Evolutionary conservation across 345 rosid species (phyloP), one percentile per base, ranked within the genome.

Genomic region (Citrus glauca): DNA sequence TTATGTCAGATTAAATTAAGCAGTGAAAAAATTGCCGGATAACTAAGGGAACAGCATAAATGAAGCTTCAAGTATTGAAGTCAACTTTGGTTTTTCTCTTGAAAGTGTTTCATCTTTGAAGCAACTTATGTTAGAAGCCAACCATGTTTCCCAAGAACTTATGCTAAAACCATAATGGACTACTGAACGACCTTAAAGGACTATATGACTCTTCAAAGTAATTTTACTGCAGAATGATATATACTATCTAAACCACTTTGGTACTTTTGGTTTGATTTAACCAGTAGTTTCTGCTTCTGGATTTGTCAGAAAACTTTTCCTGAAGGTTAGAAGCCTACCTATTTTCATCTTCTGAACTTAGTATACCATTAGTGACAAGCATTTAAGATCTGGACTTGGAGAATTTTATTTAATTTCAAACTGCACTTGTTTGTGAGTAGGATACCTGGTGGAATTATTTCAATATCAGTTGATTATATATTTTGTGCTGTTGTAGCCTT

Each of bases 401-500:
- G 57, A 76, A 77, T 68, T 74, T 76, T 42, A 9, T 70, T 22
- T 14, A 74, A 27, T 74, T 55, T 69, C 35, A 35, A 50, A 40
- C 3, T 19, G 42, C 71, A 22, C 59, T 48, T 62, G 30, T 64
- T 50, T 63, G 28, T 76, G 20, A 73, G 30, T 40, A 63, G 77
- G 81, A 69, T 60, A 64, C 63, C 64, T 69, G 5, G 13, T 74
- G 9, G 24, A 28, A 7, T 35, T 5, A 27, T 71, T 42, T 57
- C 50, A 24, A 0, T 32, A 48, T 32, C 19, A 24, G 13, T 28
- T 71, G 17, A 27, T 37, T 71, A 77, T 66, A 53, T 42, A 22
- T 56, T 62, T 81, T 76, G 64, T 78, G 63, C 24, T 81, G 30
- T 83, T 78, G 81, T 91, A 93, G 99, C 88, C 99, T 96, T 75